These are phyloP conservation scores for Salvia miltiorrhiza DNA, from an alignment of 257 asterid species.

Conservation along the genomic window DNA sequence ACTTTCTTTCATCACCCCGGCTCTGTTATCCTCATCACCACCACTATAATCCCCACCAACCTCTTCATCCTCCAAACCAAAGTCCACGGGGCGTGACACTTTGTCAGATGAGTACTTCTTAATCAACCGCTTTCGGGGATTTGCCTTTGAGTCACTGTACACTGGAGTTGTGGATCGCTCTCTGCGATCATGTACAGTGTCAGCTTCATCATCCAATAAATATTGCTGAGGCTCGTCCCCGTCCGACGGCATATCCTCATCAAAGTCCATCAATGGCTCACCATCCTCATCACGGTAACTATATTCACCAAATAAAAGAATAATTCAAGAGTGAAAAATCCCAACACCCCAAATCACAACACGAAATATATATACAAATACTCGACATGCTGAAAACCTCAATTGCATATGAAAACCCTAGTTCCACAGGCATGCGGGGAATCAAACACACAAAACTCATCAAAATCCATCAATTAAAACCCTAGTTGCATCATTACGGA, in stretches of 20 bases:
- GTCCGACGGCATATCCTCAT: slow-evolving; percentile 61
- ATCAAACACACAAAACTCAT: neutral
- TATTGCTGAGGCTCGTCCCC: slow-evolving; percentile 38
- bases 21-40: slow-evolving; percentile 37
- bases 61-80: slow-evolving; percentile 45
- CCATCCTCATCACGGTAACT: slow-evolving; percentile 78
- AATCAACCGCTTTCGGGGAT: slow-evolving; percentile 65
- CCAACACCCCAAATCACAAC: neutral
- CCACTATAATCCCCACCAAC: slow-evolving; percentile 26
- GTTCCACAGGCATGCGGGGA: slow-evolving; percentile 1
- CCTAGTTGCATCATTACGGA: neutral
- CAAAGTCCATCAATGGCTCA: slow-evolving; percentile 74
- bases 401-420: neutral
- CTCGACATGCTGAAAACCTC: neutral
- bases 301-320: slow-evolving; percentile 15
- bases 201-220: slow-evolving; percentile 39
- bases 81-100: slow-evolving; percentile 33
- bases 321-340: slow-evolving; percentile 1
- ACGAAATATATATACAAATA: neutral
- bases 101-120: slow-evolving; percentile 41
- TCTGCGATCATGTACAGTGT: slow-evolving; percentile 19
- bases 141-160: slow-evolving; percentile 43
- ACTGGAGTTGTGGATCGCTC: slow-evolving; percentile 67
- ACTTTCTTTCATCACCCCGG: slow-evolving; percentile 42
- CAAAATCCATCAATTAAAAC: neutral